phyloP scores from a whole-genome alignment of 257 asterid genomes.

The Rehmannia glutinosa region DNA sequence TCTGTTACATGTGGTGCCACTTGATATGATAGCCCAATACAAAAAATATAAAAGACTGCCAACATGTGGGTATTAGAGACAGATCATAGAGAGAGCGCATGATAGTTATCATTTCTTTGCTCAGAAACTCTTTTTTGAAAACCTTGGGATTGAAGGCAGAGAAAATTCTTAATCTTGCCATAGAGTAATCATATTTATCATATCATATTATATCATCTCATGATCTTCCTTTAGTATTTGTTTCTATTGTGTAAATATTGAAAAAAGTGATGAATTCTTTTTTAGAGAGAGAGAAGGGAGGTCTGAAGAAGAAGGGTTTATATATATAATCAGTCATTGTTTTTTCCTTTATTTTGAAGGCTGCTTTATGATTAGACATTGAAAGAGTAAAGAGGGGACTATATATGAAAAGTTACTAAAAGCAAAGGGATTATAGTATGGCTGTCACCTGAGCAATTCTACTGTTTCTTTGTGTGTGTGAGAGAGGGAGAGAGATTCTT shows the following conservation, averaged over 20 bases:
- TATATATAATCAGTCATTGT: not conserved
- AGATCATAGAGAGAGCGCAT: conserved; percentile 3
- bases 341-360: conserved; percentile 40
- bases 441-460: conserved; percentile 51
- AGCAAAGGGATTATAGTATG: conserved; percentile 24
- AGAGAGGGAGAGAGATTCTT: conserved; percentile 26
- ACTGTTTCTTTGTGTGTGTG: conserved; percentile 22
- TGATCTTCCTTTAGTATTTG: too few relatives aligned
- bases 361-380: conserved; percentile 48
- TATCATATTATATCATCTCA: conserved; percentile 28
- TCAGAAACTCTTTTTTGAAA: conserved; percentile 41
- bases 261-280: conserved; percentile 37
- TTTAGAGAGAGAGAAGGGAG: not conserved
- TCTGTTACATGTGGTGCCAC: conserved; percentile 25
- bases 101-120: conserved; percentile 58
- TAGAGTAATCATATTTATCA: too few relatives aligned
- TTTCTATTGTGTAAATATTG: conserved; percentile 25
- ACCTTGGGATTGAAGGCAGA: conserved; percentile 83
- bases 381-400: conserved; percentile 65
- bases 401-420: conserved; percentile 37
- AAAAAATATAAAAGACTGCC: conserved; percentile 39
- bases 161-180: not conserved
- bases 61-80: conserved; percentile 40
- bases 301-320: conserved; percentile 12
- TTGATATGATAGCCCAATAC: conserved; percentile 28